These are phyloP conservation scores for Hylodesmum podocarpum DNA, from an alignment of 306 rosid species.

Conservation along the genomic window DNA sequence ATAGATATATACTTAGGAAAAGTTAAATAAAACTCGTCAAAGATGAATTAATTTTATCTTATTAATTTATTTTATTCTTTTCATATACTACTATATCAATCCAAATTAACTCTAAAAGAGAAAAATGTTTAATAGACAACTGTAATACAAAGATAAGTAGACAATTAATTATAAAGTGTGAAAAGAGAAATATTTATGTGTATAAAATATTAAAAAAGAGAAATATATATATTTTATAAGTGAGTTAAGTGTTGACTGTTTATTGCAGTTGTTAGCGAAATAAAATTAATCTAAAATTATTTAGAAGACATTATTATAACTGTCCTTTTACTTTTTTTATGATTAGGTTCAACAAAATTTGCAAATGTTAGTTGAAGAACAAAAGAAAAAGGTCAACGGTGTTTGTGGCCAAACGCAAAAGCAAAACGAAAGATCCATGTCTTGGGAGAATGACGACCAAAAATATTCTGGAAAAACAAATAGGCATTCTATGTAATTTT, in stretches of 20 bases:
- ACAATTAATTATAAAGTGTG: too few species aligned
- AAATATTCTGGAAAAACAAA: neutral
- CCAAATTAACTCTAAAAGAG: neutral
- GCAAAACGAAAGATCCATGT: neutral
- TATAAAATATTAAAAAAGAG: too few species aligned
- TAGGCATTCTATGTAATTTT: too few species aligned
- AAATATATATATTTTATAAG: too few species aligned
- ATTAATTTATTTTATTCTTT: neutral
- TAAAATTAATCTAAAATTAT: too few species aligned
- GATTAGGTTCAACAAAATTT: slow-evolving; percentile 30
- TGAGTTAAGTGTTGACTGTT: too few species aligned
- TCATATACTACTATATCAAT: neutral
- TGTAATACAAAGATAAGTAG: too few species aligned
- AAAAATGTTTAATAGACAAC: too few species aligned
- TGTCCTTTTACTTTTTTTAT: neutral
- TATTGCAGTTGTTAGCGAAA: too few species aligned
- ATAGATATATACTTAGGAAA: too few species aligned
- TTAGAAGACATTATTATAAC: neutral
- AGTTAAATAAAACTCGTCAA: too few species aligned
- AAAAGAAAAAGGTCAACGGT: slow-evolving; percentile 14
- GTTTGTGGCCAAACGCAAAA: neutral
- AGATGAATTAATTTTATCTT: neutral
- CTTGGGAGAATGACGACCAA: neutral
- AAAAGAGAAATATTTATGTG: too few species aligned
- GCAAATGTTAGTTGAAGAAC: slow-evolving; percentile 26